Base-by-base conservation (phyloP, 371 early-diverging fungal genomes). In the Dichotomocladium elegans region DNA sequence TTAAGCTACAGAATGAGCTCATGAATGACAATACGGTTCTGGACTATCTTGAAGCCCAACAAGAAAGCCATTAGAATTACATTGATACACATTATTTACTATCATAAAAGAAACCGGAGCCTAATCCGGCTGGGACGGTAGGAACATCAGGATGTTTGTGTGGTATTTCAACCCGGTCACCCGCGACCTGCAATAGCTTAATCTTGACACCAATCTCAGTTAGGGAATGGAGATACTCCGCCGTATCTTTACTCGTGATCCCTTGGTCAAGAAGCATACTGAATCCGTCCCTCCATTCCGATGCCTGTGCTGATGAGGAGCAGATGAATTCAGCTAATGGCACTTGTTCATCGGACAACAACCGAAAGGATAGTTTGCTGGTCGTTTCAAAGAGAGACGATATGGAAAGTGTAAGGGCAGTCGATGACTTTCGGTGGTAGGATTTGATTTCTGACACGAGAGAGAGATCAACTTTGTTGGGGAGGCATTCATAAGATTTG, bases 281-380 rank as follows among this genome's bases (percentile, higher is more conserved):
- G 49, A 90, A 81, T 2, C 88, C 90, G 61, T 90, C 90, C 10
- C 80, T 85, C 90, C 90, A 90, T 55, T 90, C 90, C 2, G 82
- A 69, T 31, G 68, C 82, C 51, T 82, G 80, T 12, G 61, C 61
- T 0, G 71, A 34, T 9, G 70, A 65, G 4, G 64, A 19, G 45
- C 88, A 85, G 31, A 66, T 58, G 42, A 90, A 86, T 29, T 88
- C 86, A 0, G 82, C 80, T 3, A 87, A 53, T 1, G 73, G 47
- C 0, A 60, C 44, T 10, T 68, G 57, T 2, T 64, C 60, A 22
- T 65, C 70, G 7, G 73, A 63, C 29, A 72, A 70, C 6, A 87
- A 66, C 1, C 82, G 81, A 66, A 74, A 74, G 0, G 71, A 54
- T 10, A 59, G 44, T 43, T 45, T 53, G 1, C 41, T 2, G 24